phyloP scores from a whole-genome alignment of 345 rosid species.

The Litchi chinensis region DNA sequence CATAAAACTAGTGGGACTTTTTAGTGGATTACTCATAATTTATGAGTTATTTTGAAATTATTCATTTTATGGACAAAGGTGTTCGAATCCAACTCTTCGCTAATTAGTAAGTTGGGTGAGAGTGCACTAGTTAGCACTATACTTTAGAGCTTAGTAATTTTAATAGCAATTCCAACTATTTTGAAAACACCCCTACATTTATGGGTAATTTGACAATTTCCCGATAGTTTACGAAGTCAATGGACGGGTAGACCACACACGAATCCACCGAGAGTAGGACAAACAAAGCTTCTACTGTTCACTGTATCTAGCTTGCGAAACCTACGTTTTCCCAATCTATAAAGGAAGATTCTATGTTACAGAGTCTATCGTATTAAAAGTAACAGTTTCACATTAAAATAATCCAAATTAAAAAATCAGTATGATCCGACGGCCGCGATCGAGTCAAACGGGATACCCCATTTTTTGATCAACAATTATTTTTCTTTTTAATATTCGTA shows the following conservation, averaged over 20 bases:
- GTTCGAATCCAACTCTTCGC: too few species aligned
- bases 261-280: background rate
- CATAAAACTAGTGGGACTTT: too few species aligned
- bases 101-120: too few species aligned
- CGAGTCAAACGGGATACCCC: background rate
- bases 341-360: slow-evolving; percentile 43
- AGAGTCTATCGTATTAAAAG: slow-evolving; percentile 17
- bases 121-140: too few species aligned
- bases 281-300: background rate
- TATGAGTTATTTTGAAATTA: too few species aligned
- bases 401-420: background rate
- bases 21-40: too few species aligned
- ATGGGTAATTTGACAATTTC: background rate
- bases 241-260: background rate
- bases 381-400: background rate
- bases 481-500: too few species aligned
- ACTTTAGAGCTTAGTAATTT: too few species aligned
- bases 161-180: background rate
- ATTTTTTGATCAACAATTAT: background rate
- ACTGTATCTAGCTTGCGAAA: slow-evolving; percentile 26
- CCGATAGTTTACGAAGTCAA: background rate
- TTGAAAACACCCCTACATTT: background rate
- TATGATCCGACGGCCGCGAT: slow-evolving; percentile 7
- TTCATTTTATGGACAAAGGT: too few species aligned
- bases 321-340: slow-evolving; percentile 34